Percentiles rank a stretch among this genome's conserved stretches.
Conservation (phyloP, 257 asterid species). For the Sherardia arvensis region DNA sequence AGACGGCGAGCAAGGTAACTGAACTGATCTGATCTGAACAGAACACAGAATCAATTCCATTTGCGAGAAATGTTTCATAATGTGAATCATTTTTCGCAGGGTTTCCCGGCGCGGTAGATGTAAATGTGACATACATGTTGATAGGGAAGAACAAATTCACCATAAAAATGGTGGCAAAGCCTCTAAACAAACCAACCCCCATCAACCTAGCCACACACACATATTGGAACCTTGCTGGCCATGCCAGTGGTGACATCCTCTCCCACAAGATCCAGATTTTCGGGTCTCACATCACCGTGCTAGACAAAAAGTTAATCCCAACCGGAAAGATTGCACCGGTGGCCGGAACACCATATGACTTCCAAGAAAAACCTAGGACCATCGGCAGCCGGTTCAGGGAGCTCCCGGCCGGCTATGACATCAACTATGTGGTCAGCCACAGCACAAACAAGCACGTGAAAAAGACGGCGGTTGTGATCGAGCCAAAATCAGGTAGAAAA, state of each 20-base stretch:
- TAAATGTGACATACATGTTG: conserved; percentile 52
- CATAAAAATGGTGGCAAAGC: conserved; percentile 51
- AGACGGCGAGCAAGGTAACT: conserved; percentile 82
- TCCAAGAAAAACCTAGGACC: conserved; percentile 32
- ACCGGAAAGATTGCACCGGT: conserved; percentile 48
- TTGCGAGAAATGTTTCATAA: too few relatives aligned
- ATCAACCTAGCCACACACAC: conserved; percentile 75
- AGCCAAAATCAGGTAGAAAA: conserved; percentile 48
- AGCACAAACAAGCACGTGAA: conserved; percentile 19
- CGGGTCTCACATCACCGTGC: conserved; percentile 56
- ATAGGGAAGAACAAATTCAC: conserved; percentile 34
- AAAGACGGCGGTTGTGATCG: conserved; percentile 41
- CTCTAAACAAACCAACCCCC: conserved; percentile 57
- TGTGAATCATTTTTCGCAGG: conserved; percentile 24
- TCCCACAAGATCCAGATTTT: conserved; percentile 49
- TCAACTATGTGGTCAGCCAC: conserved; percentile 55
- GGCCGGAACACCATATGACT: conserved; percentile 49
- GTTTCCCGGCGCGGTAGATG: conserved; percentile 58
- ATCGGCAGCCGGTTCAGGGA: conserved; percentile 41
- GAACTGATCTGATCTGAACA: too few relatives aligned
- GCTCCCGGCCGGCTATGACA: conserved; percentile 53
- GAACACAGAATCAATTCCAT: background rate
- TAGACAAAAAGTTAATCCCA: conserved; percentile 51
- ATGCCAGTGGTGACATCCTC: conserved; percentile 47
- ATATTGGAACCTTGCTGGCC: conserved; percentile 86